phyloP scores from a whole-genome alignment of 352 stramenopile genomes.

The Peronospora farinosa region DNA sequence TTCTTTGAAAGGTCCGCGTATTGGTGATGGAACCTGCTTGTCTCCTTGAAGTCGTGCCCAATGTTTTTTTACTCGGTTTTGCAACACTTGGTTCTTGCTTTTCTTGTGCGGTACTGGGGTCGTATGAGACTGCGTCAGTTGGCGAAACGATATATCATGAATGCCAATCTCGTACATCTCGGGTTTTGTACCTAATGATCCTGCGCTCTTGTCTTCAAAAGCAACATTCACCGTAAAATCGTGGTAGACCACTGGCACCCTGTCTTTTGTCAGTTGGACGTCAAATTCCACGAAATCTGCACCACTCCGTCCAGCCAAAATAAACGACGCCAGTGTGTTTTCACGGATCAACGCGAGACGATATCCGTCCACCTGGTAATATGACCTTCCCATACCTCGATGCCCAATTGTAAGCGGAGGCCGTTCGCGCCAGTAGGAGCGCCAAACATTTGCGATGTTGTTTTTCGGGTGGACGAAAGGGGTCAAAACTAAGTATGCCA shows the following conservation, averaged over 20 bases:
- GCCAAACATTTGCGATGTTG: conserved; percentile 49
- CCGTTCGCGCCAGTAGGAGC: conserved; percentile 60
- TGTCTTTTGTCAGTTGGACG: conserved; percentile 75
- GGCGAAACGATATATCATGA: conserved; percentile 56
- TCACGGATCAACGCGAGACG: conserved; percentile 60
- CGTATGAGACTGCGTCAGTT: conserved; percentile 49
- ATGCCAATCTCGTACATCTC: conserved; percentile 65
- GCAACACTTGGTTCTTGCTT: conserved; percentile 29
- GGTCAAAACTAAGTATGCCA: conserved; percentile 49
- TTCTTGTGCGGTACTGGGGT: conserved; percentile 32
- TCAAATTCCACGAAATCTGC: conserved; percentile 84
- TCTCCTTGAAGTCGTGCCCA: conserved; percentile 40
- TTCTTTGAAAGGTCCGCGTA: not conserved
- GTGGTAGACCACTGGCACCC: conserved; percentile 71
- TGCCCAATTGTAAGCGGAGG: conserved; percentile 56
- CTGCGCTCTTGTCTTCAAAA: conserved; percentile 49
- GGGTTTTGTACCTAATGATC: conserved; percentile 36
- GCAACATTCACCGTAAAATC: conserved; percentile 66
- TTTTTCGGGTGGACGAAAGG: conserved; percentile 55
- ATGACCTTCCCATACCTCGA: conserved; percentile 70
- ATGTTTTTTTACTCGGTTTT: conserved; percentile 65
- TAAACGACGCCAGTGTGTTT: conserved; percentile 71
- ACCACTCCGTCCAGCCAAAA: conserved; percentile 55
- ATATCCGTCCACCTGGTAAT: conserved; percentile 56
- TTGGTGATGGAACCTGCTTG: conserved; percentile 14